Evolutionary conservation across 2,329 filamentous ascomycete species (phyloP).

Genomic region (Metarhizium album): DNA sequence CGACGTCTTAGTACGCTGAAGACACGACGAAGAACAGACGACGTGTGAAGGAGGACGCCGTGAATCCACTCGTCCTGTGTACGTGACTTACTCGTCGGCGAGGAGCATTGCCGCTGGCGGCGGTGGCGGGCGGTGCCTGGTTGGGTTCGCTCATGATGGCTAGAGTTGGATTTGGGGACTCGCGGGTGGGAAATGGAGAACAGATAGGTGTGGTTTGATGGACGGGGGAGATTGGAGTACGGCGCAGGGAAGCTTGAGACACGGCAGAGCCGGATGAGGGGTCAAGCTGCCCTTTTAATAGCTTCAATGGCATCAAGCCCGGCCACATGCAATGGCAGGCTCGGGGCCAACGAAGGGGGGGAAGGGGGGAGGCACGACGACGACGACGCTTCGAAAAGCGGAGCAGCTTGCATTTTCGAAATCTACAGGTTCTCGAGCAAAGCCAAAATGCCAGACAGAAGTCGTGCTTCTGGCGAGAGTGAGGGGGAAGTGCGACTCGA

Average conservation of each 20-base stretch:
- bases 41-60: not conserved
- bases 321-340: not conserved
- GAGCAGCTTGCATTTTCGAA: not conserved
- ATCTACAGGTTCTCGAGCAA: not conserved
- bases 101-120: constrained; percentile 8
- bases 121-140: constrained; percentile 11
- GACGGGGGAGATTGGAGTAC: not conserved
- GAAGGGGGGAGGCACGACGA: not conserved
- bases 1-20: not conserved
- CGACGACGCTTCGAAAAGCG: not conserved
- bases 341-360: not conserved
- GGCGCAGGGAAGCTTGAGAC: not conserved
- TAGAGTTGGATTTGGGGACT: not conserved
- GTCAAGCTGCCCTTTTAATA: not conserved
- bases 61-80: too few relatives aligned
- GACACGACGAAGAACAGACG: not conserved
- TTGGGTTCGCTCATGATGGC: constrained; percentile 20
- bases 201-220: not conserved
- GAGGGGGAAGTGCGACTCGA: not conserved
- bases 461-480: not conserved
- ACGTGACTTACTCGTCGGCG: constrained; percentile 21
- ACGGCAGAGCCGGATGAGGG: not conserved
- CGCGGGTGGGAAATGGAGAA: not conserved
- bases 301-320: not conserved
- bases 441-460: not conserved